Percentiles rank a stretch among this genome's conserved stretches.
phyloP scores from a whole-genome alignment of 371 early-diverging fungal genomes.

The Apophysomyces trapeziformis region DNA sequence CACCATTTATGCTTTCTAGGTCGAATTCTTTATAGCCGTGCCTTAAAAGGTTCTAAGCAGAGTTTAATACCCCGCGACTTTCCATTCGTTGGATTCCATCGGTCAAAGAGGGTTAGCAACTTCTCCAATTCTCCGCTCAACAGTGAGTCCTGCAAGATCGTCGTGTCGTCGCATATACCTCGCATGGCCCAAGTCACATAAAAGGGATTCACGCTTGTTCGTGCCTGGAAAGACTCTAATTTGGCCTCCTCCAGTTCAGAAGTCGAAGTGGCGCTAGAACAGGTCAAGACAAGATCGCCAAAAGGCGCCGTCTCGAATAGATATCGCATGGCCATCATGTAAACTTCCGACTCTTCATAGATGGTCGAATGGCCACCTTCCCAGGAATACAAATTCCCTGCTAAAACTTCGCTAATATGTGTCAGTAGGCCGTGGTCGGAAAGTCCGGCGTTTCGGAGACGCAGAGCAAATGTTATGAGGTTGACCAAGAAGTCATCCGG shows the following conservation, averaged over 20 bases:
- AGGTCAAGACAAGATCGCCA: conserved; percentile 12
- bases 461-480: conserved; percentile 80
- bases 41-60: conserved; percentile 76
- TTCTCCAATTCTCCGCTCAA: conserved; percentile 64
- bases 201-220: conserved; percentile 74
- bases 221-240: conserved; percentile 53
- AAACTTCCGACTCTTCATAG: conserved; percentile 89
- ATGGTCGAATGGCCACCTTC: conserved; percentile 91
- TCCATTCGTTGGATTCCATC: conserved; percentile 79
- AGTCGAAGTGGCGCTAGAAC: background rate
- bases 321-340: conserved; percentile 56
- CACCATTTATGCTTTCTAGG: background rate
- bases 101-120: conserved; percentile 63
- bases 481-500: conserved; percentile 83
- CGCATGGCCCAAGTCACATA: conserved; percentile 92
- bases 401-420: conserved; percentile 82
- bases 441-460: conserved; percentile 83
- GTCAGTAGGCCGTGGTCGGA: conserved; percentile 85
- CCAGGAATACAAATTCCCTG: conserved; percentile 82
- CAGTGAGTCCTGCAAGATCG: conserved; percentile 50
- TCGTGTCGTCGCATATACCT: conserved; percentile 71
- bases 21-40: conserved; percentile 19
- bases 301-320: conserved; percentile 41
- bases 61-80: conserved; percentile 81
- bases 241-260: conserved; percentile 17